Evolutionary conservation across 169 alveolate species (phyloP).

Genomic region (Plasmodium adleri): DNA sequence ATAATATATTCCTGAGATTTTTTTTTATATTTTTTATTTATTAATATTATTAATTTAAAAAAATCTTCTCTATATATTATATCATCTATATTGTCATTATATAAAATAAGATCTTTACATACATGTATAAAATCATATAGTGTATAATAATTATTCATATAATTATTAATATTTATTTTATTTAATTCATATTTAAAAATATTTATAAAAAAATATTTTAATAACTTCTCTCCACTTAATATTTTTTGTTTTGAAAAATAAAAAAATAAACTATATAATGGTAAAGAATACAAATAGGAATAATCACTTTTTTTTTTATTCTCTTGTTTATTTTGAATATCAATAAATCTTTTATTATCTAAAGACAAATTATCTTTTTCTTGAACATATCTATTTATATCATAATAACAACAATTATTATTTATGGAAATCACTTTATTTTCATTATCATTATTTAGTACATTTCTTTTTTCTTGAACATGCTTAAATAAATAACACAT

Average conservation of each 20-base stretch:
- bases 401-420: neutral
- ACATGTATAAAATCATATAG: conserved; percentile 45
- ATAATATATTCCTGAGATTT: too few species aligned
- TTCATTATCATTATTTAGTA: neutral
- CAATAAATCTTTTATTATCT: neutral
- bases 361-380: neutral
- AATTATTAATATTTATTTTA: conserved; percentile 38
- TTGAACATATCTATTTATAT: neutral
- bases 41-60: conserved; percentile 17
- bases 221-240: conserved; percentile 18
- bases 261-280: conserved; percentile 62
- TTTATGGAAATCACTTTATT: neutral
- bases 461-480: neutral
- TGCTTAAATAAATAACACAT: too few species aligned
- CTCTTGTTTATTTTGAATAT: neutral
- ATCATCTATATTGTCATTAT: conserved; percentile 19
- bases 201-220: conserved; percentile 43
- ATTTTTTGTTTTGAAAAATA: conserved; percentile 30
- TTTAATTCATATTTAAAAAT: conserved; percentile 41
- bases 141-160: conserved; percentile 26
- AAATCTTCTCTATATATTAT: conserved; percentile 39
- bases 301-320: too few species aligned
- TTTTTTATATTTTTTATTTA: neutral
- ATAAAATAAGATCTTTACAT: conserved; percentile 9
- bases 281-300: neutral